Evolutionary conservation across 2,329 filamentous ascomycete genomes (phyloP), one percentile per base, ranked within the genome.

Genomic region (Coniochaeta hoffmannii): DNA sequence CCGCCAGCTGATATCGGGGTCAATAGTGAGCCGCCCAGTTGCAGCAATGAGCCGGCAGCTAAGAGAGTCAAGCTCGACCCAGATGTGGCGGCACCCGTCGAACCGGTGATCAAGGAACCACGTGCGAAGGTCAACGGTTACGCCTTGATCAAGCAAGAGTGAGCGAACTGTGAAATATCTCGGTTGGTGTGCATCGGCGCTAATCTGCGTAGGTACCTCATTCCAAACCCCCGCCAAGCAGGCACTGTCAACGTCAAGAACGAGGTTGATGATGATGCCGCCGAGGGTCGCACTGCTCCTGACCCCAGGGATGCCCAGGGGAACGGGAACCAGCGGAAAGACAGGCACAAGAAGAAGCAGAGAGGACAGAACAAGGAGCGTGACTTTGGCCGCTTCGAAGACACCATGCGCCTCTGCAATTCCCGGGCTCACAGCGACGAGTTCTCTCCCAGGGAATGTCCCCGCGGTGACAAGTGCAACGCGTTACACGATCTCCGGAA

Each of bases 321-420:
- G 6, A 60, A 60, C 67, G 72, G 57, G 50, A 70, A 68, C 59
- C 5, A 4, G 12, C 19, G 24, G 12, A 68, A 67, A 62, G 68
- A 63, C 31, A 73, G 65, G 51, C n/a, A n/a, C n/a, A 68, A 65
- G 61, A 80, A 82, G 66, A 86, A 86, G 66, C 63, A 83, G 61
- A 78, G 77, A 46, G 89, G 89, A 32, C 91, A 96, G 71, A 97
- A 97, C 71, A 91, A 86, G 60, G 83, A 83, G 61, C 87, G 93
- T 56, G 82, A 81, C 44, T 97, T 94, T 68, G 91, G 91, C 53
- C 84, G 78, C 60, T 94, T 90, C 41, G 81, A 83, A 58, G 93
- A 97, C 67, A 81, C 82, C 30, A 78, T 92, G 55, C 82, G 82
- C 38, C 80, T 97, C 9, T 97, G 93, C 72, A 83, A 85, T 63